Evolutionary conservation across 2,329 filamentous ascomycete species (phyloP), one percentile per base, ranked within the genome.

Genomic region (Grosmannia penicillata): DNA sequence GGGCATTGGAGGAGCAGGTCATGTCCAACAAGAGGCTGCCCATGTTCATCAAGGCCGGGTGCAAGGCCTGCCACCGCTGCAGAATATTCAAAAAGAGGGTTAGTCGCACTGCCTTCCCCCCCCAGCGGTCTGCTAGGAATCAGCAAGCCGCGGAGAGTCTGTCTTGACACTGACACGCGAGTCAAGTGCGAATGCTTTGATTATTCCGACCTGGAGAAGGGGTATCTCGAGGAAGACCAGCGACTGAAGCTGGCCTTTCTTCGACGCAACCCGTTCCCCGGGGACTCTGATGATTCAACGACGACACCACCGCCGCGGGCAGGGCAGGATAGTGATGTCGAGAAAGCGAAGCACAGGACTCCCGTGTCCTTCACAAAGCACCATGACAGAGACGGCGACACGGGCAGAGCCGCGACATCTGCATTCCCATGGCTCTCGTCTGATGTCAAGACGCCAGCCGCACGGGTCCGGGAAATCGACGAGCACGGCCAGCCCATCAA

Each of bases 101-200:
- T 10, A 15, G 29, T 25, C 1, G 4, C 17, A 4, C 26, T 28
- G 11, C 13, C 8, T 9, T 17, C 17, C 11, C 8, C n/a, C 28
- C 6, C 15, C 28, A n/a, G 8, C 15, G n/a, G n/a, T n/a, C n/a
- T n/a, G n/a, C n/a, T n/a, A n/a, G n/a, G n/a, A n/a, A n/a, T n/a
- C n/a, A n/a, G n/a, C n/a, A n/a, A n/a, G n/a, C n/a, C n/a, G n/a
- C n/a, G n/a, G n/a, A n/a, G n/a, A n/a, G n/a, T n/a, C n/a, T n/a
- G n/a, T n/a, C n/a, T 30, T 23, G 18, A 32, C 8, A 23, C 33
- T 29, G 28, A 30, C 15, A 3, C 17, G 29, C 17, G 7, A 25
- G 21, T 26, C n/a, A n/a, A 47, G 44, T 47, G 45, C 15, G 33
- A 36, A 3, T 47, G 45, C 25, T 47, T 45, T 17, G 45, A 47